These are phyloP conservation scores for Suillus plorans DNA, from an alignment of 768 basidiomycete species.

Conservation along the genomic window DNA sequence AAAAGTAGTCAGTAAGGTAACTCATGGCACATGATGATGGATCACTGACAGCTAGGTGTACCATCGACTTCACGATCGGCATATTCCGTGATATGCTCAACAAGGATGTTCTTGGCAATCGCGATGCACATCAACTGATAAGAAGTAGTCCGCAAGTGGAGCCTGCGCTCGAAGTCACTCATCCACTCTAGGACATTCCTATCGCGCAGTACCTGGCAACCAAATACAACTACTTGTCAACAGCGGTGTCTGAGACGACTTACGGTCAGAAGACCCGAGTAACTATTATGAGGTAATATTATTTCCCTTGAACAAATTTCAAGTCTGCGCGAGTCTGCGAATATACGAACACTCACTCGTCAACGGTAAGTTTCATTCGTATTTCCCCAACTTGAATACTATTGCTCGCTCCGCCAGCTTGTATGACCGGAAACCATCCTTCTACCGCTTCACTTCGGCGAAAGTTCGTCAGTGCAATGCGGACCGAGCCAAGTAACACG, in stretches of 20 bases:
- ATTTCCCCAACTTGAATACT: constrained; percentile 74
- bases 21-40: background rate
- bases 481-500: constrained; percentile 55
- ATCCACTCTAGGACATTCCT: constrained; percentile 78
- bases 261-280: constrained; percentile 61
- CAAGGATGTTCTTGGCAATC: constrained; percentile 60
- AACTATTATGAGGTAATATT: constrained; percentile 67
- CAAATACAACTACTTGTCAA: background rate
- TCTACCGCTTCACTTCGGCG: constrained; percentile 72
- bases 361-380: constrained; percentile 67
- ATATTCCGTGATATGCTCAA: constrained; percentile 69
- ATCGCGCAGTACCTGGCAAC: constrained; percentile 37
- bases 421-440: constrained; percentile 82
- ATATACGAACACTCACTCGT: constrained; percentile 54
- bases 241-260: constrained; percentile 14
- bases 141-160: constrained; percentile 64
- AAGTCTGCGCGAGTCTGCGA: constrained; percentile 6
- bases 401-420: constrained; percentile 43
- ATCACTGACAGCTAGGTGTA: constrained; percentile 57
- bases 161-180: constrained; percentile 61
- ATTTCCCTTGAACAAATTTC: constrained; percentile 56
- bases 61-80: constrained; percentile 71
- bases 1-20: constrained; percentile 4
- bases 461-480: constrained; percentile 68
- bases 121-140: constrained; percentile 67